phyloP scores from a whole-genome alignment of 2,329 filamentous ascomycete genomes.

The Aspergillus sp. region DNA sequence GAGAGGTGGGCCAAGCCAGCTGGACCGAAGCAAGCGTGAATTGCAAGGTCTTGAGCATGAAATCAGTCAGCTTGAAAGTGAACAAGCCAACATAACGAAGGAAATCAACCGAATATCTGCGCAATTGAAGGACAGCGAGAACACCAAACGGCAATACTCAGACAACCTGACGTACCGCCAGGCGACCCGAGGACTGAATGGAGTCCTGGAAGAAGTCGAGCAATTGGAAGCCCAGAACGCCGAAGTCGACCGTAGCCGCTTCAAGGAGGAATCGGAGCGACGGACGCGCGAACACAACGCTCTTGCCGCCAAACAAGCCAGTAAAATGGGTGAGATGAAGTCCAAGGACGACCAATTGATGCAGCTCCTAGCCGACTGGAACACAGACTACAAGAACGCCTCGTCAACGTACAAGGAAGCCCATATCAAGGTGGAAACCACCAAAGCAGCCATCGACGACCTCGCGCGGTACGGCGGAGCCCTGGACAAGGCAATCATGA shows the following conservation, averaged over 20 bases:
- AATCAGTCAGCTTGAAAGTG: slow-evolving; percentile 56
- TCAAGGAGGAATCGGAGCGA: slow-evolving; percentile 57
- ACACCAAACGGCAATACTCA: slow-evolving; percentile 73
- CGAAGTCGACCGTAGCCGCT: slow-evolving; percentile 68
- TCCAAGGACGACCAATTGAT: slow-evolving; percentile 74
- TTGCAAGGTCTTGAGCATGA: slow-evolving; percentile 59
- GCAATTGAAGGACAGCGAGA: slow-evolving; percentile 67
- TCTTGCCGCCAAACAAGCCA: slow-evolving; percentile 62
- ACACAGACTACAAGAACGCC: slow-evolving; percentile 78
- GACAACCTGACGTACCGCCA: slow-evolving; percentile 85
- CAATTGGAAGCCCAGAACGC: slow-evolving; percentile 71
- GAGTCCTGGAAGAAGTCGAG: slow-evolving; percentile 58
- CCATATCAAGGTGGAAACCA: slow-evolving; percentile 83
- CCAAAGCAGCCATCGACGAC: slow-evolving; percentile 86
- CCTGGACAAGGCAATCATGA: slow-evolving; percentile 94
- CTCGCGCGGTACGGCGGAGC: slow-evolving; percentile 72
- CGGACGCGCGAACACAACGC: slow-evolving; percentile 60
- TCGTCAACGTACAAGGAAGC: slow-evolving; percentile 71
- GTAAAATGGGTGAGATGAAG: slow-evolving; percentile 67
- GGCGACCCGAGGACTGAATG: slow-evolving; percentile 58
- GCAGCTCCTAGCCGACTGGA: slow-evolving; percentile 66
- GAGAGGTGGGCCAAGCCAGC: slow-evolving; percentile 61
- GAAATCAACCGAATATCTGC: slow-evolving; percentile 69
- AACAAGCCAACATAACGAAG: slow-evolving; percentile 57
- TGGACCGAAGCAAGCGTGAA: slow-evolving; percentile 59